These are phyloP conservation scores for Pelargonium cotyledonis DNA, from an alignment of 441 rosid genomes.

Conservation along the genomic window DNA sequence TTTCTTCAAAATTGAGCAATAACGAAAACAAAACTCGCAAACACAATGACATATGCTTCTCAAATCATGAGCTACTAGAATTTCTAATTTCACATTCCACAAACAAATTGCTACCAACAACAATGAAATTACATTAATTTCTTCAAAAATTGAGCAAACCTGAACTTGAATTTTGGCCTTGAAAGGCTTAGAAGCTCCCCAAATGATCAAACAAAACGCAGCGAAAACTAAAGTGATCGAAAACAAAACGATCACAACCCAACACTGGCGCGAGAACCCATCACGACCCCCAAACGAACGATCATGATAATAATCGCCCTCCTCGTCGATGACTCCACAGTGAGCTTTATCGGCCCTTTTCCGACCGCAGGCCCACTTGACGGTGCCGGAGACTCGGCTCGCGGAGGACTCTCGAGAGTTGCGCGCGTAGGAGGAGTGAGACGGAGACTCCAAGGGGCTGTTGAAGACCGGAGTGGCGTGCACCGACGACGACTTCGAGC, in stretches of 20 bases:
- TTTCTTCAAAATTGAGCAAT: too few relatives aligned
- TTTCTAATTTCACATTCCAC: too few relatives aligned
- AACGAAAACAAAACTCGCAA: too few relatives aligned
- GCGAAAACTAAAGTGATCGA: constrained; percentile 28
- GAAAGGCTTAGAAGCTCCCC: constrained; percentile 43
- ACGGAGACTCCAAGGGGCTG: constrained; percentile 39
- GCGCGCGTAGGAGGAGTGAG: constrained; percentile 37
- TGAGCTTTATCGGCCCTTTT: constrained; percentile 42
- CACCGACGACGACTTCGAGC: constrained; percentile 46
- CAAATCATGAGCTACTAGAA: too few relatives aligned
- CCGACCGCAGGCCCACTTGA: constrained; percentile 27
- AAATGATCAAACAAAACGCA: constrained; percentile 37
- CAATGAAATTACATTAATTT: background rate
- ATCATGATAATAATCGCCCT: constrained; percentile 31
- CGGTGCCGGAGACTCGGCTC: constrained; percentile 33
- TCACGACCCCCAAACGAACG: too few relatives aligned
- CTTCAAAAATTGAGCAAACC: constrained; percentile 22
- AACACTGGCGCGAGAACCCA: constrained; percentile 29
- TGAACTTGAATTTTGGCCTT: constrained; percentile 32
- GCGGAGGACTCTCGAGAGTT: constrained; percentile 44
- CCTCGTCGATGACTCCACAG: constrained; percentile 34
- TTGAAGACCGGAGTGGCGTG: constrained; percentile 32
- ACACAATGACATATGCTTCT: too few relatives aligned
- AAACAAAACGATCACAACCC: constrained; percentile 34
- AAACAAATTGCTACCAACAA: too few relatives aligned